Base-by-base conservation (phyloP, 345 rosid genomes). In the Combretum micranthum region DNA sequence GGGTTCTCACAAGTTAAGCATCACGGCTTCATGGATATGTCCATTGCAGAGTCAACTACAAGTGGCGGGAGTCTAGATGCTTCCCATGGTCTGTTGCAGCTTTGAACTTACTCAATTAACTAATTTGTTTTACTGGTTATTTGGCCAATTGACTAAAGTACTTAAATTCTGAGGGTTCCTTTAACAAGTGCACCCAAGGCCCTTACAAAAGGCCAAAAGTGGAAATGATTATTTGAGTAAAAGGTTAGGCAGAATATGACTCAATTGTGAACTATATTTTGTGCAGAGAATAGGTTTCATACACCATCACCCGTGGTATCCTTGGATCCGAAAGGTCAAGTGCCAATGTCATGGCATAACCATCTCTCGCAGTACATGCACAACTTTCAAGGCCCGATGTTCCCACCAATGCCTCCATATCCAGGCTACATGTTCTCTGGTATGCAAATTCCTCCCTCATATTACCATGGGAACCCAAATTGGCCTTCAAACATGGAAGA, bases 401-500 rank as follows among this genome's bases (percentile, higher is more conserved):
- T 71, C 64, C 84, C 69, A n/a, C 91, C 83, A 57, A 65, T 76
- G 74, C 69, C 72, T 10, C 84, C 88, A 52, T 88, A 80, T 64
- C 86, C 73, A 55, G 75, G 90, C 47, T 93, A 83, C 64, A 65
- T 74, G 64, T 85, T 47, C 63, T 91, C 96, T 13, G 96, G 93
- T 47, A 78, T 84, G 93, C 93, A 75, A 55, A 75, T 70, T 55
- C 74, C 78, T 14, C 63, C 93, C n/a, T 86, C 91, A 15, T 85
- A 93, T 70, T 83, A 78, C 76, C 87, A 82, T 2, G 86, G 88
- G 52, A 82, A 84, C 65, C 69, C 72, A 80, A 83, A 76, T 15
- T 92, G 96, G 97, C 87, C 97, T 51, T 76, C 76, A 44, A 84
- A 79, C 56, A 60, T 62, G 56, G 91, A 86, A 65, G 80, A 88